Base-by-base conservation (phyloP, 139 green algal genomes). In the Coelastrella sp. region DNA sequence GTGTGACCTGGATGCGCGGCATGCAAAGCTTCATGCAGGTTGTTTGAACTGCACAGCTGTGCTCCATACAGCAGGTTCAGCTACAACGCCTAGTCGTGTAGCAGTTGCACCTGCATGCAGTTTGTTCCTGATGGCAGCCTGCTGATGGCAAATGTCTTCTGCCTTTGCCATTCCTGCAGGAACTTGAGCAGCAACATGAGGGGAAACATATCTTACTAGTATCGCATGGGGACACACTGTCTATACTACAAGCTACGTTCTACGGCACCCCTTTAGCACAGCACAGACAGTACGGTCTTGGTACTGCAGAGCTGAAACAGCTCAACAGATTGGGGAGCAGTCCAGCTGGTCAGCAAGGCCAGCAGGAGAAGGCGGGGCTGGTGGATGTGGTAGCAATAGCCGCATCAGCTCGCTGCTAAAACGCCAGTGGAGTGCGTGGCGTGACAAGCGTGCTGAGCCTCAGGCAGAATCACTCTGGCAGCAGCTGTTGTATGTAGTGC, bases 211-310 rank as follows among this genome's bases (percentile, higher is more conserved):
- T 97, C 4, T 17, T 97, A 54, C 88, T 97, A 75, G 94, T 97
- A 0, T 93, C 90, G 0, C 95, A 97, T 78, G 95, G 95, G 0
- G 95, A 97, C 79, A 95, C 93, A 0, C 91, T 97, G 8, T 95
- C 92, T 54, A 95, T 97, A 23, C 61, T 95, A 17, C 92, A 93
- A 23, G 87, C 94, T 0, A 86, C 90, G 0, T 73, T 94, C 80
- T 68, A 90, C 4, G 80, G 90, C 54, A 83, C 47, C 0, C 81
- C 91, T 17, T 90, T 95, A 19, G 13, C 71, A 59, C 47, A 88
- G 13, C 95, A 97, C 78, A 73, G 94, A 0, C 73, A 88, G 65
- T 91, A 93, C 75, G 93, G 91, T 0, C 90, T 96, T n/a, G 73
- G 83, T 20, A 96, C 95, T 22, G 93, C 92, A 66, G 93, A 93